phyloP scores from a whole-genome alignment of 2,329 filamentous ascomycete genomes.

The Leptoxyphium fumago region DNA sequence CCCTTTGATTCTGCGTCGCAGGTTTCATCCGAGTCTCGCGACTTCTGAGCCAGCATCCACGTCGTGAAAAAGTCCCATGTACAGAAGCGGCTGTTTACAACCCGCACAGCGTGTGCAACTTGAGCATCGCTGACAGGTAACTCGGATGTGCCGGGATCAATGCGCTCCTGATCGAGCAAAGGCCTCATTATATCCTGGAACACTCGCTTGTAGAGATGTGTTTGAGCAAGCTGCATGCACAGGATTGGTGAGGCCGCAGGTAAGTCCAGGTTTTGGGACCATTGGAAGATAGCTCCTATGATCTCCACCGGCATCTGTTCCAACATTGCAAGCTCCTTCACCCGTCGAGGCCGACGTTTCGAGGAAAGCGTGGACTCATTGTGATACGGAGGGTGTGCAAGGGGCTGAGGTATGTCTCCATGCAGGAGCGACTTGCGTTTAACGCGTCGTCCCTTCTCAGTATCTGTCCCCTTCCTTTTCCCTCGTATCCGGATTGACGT shows the following conservation, averaged over 20 bases:
- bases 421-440: too few relatives aligned
- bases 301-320: constrained; percentile 22
- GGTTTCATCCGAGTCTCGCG: too few relatives aligned
- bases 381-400: too few relatives aligned
- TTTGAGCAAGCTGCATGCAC: constrained; percentile 15
- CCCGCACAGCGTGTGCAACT: constrained; percentile 10
- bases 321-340: constrained; percentile 10
- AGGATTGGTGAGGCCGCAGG: constrained; percentile 16
- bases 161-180: neutral
- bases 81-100: constrained; percentile 13
- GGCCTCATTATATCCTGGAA: constrained; percentile 11
- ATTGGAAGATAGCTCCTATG: constrained; percentile 20
- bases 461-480: constrained; percentile 12
- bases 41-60: too few relatives aligned
- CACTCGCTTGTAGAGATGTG: constrained; percentile 14
- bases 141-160: neutral
- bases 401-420: too few relatives aligned
- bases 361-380: too few relatives aligned
- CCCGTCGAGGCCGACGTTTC: constrained; percentile 5
- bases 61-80: neutral
- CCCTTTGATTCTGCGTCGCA: too few relatives aligned
- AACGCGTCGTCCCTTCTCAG: constrained; percentile 13
- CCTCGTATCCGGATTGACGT: constrained; percentile 21
- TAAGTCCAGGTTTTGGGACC: constrained; percentile 17
- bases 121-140: constrained; percentile 2